These are phyloP conservation scores for Pseudogymnoascus sp. DNA, from an alignment of 2,329 filamentous ascomycete species.

Conservation along the genomic window DNA sequence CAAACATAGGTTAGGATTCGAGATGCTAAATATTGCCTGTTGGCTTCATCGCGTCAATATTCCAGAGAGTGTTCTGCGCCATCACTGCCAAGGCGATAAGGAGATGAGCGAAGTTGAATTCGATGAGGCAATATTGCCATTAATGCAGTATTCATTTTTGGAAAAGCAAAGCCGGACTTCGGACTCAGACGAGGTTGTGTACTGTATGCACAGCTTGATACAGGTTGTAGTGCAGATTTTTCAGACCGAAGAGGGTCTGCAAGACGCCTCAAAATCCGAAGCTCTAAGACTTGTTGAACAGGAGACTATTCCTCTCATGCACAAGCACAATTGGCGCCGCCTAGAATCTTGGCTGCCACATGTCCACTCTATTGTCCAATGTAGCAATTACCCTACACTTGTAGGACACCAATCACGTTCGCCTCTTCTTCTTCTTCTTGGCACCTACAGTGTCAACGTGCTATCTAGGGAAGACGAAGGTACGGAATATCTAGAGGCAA, in stretches of 20 bases:
- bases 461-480: not conserved
- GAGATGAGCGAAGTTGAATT: not conserved
- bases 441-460: not conserved
- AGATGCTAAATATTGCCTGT: not conserved
- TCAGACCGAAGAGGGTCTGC: not conserved
- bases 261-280: not conserved
- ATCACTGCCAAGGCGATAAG: not conserved
- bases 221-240: not conserved
- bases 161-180: not conserved
- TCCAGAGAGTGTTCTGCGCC: not conserved
- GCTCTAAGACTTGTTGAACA: not conserved
- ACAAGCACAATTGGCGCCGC: not conserved
- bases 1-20: not conserved
- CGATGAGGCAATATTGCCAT: not conserved
- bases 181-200: not conserved
- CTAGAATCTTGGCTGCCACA: not conserved
- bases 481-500: not conserved
- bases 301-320: not conserved
- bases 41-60: slow-evolving; percentile 1
- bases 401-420: not conserved
- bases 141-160: not conserved
- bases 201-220: not conserved
- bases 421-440: not conserved
- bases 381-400: not conserved
- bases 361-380: not conserved